phyloP scores from a whole-genome alignment of 2,329 filamentous ascomycete genomes.

The Celoporthe dispersa region DNA sequence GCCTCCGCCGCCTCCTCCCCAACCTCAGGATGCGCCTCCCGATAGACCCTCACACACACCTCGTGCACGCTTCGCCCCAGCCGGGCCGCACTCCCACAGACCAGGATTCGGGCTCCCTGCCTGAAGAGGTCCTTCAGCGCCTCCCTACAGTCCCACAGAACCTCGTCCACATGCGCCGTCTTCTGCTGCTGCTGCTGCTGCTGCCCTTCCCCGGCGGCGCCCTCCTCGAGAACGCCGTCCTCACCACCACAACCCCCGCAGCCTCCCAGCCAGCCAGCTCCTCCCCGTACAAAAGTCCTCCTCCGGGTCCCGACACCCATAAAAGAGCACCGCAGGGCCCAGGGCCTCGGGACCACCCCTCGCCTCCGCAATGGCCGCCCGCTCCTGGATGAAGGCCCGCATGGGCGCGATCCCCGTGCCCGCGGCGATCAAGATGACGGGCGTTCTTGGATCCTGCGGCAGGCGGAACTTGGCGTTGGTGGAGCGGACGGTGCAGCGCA shows the following conservation, averaged over 20 bases:
- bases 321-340: slow-evolving; percentile 46
- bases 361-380: slow-evolving; percentile 41
- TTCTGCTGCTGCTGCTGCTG: not conserved
- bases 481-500: slow-evolving; percentile 15
- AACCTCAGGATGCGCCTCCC: slow-evolving; percentile 29
- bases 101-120: slow-evolving; percentile 27
- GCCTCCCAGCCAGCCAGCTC: slow-evolving; percentile 34
- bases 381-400: slow-evolving; percentile 43
- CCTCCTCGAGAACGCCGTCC: slow-evolving; percentile 22
- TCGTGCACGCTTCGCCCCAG: slow-evolving; percentile 28
- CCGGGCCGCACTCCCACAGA: slow-evolving; percentile 31
- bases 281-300: slow-evolving; percentile 41
- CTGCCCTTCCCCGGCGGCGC: not conserved
- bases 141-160: slow-evolving; percentile 29
- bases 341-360: slow-evolving; percentile 34
- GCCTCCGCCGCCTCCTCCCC: slow-evolving; percentile 26
- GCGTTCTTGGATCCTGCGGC: slow-evolving; percentile 44
- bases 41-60: slow-evolving; percentile 27
- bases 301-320: slow-evolving; percentile 43
- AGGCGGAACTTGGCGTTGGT: slow-evolving; percentile 48
- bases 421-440: slow-evolving; percentile 55
- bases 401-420: slow-evolving; percentile 56
- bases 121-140: slow-evolving; percentile 27
- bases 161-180: slow-evolving; percentile 28
- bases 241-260: slow-evolving; percentile 26